Base-by-base conservation (phyloP, 331 rosid species). In the Dryas integrifolia region DNA sequence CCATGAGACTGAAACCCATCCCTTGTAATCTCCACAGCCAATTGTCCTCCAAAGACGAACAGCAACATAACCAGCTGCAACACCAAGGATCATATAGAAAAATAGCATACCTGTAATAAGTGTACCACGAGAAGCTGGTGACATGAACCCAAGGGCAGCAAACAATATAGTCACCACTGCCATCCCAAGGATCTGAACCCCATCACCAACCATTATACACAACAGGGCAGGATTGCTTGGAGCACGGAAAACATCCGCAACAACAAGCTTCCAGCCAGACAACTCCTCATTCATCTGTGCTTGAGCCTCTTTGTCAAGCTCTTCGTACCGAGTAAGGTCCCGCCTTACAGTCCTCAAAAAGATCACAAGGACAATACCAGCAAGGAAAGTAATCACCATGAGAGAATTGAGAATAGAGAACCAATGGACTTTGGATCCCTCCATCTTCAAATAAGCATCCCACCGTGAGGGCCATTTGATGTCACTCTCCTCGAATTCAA, bases 191-290 rank as follows among this genome's bases (percentile, higher is more conserved):
- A 93, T 90, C 87, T 93, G 98, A 80, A 93, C 88, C 47, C 98
- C 98, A 75, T 90, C 84, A 48, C 98, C 98, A 49, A 90, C 97
- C 98, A 90, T 86, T 58, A 93, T 78, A 68, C 98, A 93, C 78
- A 93, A 67, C 60, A 93, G 86, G 58, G 92, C 26, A 56, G 98
- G 77, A 76, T 82, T 81, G 1, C 83, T 24, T 10, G 98, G 98
- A 45, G 97, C 85, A 1, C 98, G 96, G 85, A 93, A 93, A 67
- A 93, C 98, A 89, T 93, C 98, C 67, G 94, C 98, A 39, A 93
- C 98, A 74, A 93, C 98, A 84, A 93, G 98, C 90, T 93, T 93
- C 98, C 98, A 93, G 55, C 98, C 98, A 14, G 98, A 93, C 82
- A 92, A 84, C 78, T 93, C 98, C 74, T 93, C 98, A 10, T 84